phyloP scores from a whole-genome alignment of 75 land plant genomes.

The Chamaecyparis obtusa region DNA sequence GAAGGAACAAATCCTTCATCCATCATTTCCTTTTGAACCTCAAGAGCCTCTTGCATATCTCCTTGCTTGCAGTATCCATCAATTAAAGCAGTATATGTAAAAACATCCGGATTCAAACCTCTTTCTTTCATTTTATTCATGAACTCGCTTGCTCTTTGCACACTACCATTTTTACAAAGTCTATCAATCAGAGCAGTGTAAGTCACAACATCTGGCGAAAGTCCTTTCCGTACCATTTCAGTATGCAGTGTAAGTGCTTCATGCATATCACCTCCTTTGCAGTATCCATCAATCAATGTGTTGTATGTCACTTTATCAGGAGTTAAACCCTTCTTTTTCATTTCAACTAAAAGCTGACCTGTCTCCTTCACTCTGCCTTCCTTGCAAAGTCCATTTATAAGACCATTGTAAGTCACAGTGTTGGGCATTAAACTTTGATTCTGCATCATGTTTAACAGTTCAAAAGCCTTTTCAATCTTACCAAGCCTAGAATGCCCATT shows the following conservation, averaged over 20 bases:
- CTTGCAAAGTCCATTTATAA: constrained; percentile 64
- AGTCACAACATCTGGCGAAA: constrained; percentile 66
- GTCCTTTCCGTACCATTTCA: constrained; percentile 68
- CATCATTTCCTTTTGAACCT: constrained; percentile 49
- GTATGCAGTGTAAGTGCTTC: constrained; percentile 58
- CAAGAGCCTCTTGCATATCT: constrained; percentile 42
- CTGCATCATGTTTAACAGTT: constrained; percentile 35
- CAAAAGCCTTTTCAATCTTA: constrained; percentile 41
- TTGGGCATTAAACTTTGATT: constrained; percentile 43
- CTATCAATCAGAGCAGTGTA: constrained; percentile 65
- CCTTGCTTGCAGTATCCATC: constrained; percentile 67
- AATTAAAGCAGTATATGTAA: constrained; percentile 61
- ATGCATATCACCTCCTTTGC: constrained; percentile 55
- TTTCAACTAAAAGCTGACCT: constrained; percentile 32
- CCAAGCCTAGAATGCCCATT: constrained; percentile 52
- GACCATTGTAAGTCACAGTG: constrained; percentile 60
- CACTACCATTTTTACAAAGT: constrained; percentile 51
- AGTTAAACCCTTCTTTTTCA: constrained; percentile 42
- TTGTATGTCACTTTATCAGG: constrained; percentile 66
- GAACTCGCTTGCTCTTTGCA: constrained; percentile 51
- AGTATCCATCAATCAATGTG: constrained; percentile 65
- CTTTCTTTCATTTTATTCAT: constrained; percentile 48
- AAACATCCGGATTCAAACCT: constrained; percentile 55
- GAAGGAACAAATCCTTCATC: constrained; percentile 44
- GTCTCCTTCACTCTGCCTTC: constrained; percentile 56